Evolutionary conservation across 2,329 filamentous ascomycete species (phyloP).

Genomic region (Aspergillus sp.): DNA sequence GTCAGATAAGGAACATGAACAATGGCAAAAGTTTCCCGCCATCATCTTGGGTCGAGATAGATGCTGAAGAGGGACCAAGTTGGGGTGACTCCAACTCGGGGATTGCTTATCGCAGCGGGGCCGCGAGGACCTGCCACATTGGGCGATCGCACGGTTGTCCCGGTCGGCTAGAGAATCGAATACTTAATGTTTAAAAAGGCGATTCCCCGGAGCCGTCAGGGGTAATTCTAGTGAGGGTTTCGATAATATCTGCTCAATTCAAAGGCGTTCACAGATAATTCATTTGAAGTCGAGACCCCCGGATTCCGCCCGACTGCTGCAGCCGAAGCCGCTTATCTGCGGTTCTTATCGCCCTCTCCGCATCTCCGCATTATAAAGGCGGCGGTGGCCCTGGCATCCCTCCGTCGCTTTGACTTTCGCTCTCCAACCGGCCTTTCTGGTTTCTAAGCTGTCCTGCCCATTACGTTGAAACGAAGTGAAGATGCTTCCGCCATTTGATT

Average conservation of each 20-base stretch:
- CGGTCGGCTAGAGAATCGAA: background rate
- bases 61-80: background rate
- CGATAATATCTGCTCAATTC: background rate
- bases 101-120: background rate
- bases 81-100: background rate
- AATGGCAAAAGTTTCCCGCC: background rate
- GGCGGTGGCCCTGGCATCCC: background rate
- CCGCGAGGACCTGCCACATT: constrained; percentile 22
- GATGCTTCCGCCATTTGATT: constrained; percentile 60
- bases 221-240: background rate
- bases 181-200: background rate
- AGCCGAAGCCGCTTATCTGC: constrained; percentile 21
- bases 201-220: too few species aligned
- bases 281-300: background rate
- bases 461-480: background rate
- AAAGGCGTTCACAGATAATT: too few species aligned
- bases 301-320: background rate
- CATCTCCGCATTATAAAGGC: constrained; percentile 25
- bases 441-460: background rate
- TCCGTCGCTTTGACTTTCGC: background rate
- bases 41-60: background rate
- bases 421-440: background rate
- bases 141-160: background rate
- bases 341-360: constrained; percentile 24
- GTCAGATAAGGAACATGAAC: background rate